These are phyloP conservation scores for Metarhizium rileyi DNA, from an alignment of 2,329 filamentous ascomycete species.

Conservation along the genomic window DNA sequence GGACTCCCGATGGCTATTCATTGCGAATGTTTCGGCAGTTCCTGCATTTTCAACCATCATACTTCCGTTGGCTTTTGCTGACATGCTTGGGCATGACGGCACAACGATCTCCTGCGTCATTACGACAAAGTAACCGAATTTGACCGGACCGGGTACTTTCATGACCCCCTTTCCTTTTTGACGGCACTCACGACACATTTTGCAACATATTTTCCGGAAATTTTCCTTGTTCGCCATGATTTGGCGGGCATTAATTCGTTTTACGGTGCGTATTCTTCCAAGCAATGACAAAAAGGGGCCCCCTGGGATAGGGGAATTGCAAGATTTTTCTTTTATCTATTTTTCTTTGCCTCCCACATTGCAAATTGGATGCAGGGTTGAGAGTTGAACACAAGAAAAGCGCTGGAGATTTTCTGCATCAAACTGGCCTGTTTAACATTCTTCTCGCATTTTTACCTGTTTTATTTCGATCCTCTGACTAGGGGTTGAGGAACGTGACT, in stretches of 20 bases:
- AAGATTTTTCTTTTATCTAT: neutral
- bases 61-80: neutral
- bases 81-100: neutral
- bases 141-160: neutral
- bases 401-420: slow-evolving; percentile 3
- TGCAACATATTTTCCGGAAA: neutral
- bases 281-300: neutral
- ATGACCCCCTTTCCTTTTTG: neutral
- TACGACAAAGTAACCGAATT: neutral
- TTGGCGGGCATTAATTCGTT: neutral
- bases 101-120: too few species aligned
- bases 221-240: neutral
- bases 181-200: slow-evolving; percentile 6
- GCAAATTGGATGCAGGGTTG: slow-evolving; percentile 7
- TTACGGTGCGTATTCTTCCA: neutral
- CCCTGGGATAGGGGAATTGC: neutral
- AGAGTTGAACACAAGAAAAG: slow-evolving; percentile 1
- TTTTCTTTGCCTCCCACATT: slow-evolving; percentile 5
- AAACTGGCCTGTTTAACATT: slow-evolving; percentile 2
- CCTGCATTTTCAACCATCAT: neutral
- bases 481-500: neutral
- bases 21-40: neutral
- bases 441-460: slow-evolving; percentile 3
- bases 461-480: neutral
- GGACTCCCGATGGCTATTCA: neutral